Conservation (phyloP, 2,329 filamentous ascomycete species). For the Fusarium sulawesiense region DNA sequence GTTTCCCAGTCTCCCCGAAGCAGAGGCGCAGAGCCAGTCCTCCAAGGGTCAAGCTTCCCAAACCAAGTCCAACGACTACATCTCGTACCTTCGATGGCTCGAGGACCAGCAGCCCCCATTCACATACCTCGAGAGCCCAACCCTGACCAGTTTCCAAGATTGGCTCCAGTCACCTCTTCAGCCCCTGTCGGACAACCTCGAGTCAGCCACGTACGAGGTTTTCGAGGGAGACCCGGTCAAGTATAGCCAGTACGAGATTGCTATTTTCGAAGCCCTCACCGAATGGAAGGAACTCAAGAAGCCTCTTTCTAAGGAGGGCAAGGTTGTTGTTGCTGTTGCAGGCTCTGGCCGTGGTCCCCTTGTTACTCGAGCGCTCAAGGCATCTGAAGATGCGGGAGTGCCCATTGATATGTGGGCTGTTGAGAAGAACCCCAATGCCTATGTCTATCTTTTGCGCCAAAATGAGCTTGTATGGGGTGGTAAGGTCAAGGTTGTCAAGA, state of each 20-base stretch:
- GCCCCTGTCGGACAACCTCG: constrained; percentile 93
- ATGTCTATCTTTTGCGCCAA: constrained; percentile 88
- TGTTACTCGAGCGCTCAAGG: constrained; percentile 85
- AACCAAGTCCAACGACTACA: constrained; percentile 56
- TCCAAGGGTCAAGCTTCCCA: constrained; percentile 43
- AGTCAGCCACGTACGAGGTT: constrained; percentile 97
- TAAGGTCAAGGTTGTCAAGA: constrained; percentile 88
- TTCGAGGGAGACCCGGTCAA: constrained; percentile 99
- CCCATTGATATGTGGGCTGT: constrained; percentile 89
- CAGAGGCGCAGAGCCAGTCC: constrained; percentile 54
- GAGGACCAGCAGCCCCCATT: constrained; percentile 81
- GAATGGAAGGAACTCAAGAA: constrained; percentile 82
- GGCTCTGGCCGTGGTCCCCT: constrained; percentile 93
- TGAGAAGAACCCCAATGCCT: constrained; percentile 98
- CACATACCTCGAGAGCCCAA: constrained; percentile 61
- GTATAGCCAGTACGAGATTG: constrained; percentile 93
- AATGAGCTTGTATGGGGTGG: constrained; percentile 85
- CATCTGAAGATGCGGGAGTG: constrained; percentile 80
- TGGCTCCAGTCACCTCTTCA: constrained; percentile 96
- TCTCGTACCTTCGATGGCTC: constrained; percentile 85
- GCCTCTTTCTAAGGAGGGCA: constrained; percentile 75
- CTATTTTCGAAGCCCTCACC: constrained; percentile 80
- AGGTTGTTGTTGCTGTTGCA: constrained; percentile 88
- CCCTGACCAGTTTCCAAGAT: constrained; percentile 78
- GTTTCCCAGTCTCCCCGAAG: constrained; percentile 79